Evolutionary conservation across 805 yeast genomes (phyloP), one percentile per base, ranked within the genome.

Genomic region (Candida anglica): DNA sequence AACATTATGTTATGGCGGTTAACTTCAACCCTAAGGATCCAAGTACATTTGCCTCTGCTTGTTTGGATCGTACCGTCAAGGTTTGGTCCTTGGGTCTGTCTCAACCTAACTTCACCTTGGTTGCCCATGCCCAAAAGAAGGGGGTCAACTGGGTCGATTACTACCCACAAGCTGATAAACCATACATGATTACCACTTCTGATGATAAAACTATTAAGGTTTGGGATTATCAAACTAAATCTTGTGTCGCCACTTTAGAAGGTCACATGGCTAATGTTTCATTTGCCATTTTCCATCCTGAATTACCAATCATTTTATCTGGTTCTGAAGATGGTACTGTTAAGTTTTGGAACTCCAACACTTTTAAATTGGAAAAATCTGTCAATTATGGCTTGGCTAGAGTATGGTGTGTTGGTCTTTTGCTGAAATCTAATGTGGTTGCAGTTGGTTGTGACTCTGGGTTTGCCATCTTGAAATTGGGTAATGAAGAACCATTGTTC

Each of bases 211-310:
- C 96, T 2, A 79, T 88, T 44, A 85, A 85, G 51, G 72, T 89
- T 33, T 91, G 96, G 96, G 98, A 89, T 63, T 93, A 93, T 55
- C 99, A 93, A 72, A 87, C 97, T 27, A 93, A 93, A 67, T 79
- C 95, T 5, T 82, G 93, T 56, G 95, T 93, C 31, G 96, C 98
- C 8, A 83, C 95, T 18, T 71, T 93, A 48, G 94, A 84, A 55
- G 98, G 97, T 22, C 99, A 93, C 56, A 70, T 87, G 46, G 77
- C 94, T 28, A 93, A 93, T 58, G 98, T 93, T 27, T 87, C 96
- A 18, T 93, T 88, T 67, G 98, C 99, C 6, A 78, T 89, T 22
- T 93, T 89, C 81, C 99, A 93, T 60, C 96, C 96, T n/a, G 95
- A 91, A 52, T 72, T 93, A 52, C 98, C 98, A 15, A 67, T 91